Percentiles rank a stretch among this genome's conserved stretches.
Conservation (phyloP, 768 basidiomycete species). For the Terana coerulea region DNA sequence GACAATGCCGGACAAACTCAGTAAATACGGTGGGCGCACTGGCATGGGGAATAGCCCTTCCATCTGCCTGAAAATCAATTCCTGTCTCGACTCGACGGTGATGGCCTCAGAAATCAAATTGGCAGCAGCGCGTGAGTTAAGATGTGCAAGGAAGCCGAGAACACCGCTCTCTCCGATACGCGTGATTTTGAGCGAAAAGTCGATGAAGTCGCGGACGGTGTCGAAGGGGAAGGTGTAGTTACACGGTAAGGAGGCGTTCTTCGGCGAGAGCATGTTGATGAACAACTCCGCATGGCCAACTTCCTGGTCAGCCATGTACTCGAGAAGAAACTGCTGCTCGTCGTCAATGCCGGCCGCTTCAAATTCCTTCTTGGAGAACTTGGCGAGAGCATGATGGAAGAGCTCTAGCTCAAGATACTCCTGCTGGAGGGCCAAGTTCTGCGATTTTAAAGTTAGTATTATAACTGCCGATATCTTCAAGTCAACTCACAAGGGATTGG, state of each 20-base stretch:
- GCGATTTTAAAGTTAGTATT: not conserved
- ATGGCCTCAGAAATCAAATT: conserved; percentile 52
- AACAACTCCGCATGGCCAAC: conserved; percentile 56
- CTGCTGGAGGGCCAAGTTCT: conserved; percentile 57
- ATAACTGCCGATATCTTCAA: not conserved
- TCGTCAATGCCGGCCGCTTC: conserved; percentile 48
- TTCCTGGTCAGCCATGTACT: conserved; percentile 65
- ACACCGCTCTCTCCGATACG: conserved; percentile 56
- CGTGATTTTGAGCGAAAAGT: conserved; percentile 46
- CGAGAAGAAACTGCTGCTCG: conserved; percentile 50
- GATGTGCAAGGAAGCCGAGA: conserved; percentile 59
- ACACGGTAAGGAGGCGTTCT: conserved; percentile 46
- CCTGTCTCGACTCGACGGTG: conserved; percentile 59
- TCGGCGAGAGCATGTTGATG: conserved; percentile 42
- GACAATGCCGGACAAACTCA: not conserved
- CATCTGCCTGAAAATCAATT: conserved; percentile 63
- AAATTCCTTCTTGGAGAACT: conserved; percentile 54
- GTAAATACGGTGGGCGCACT: conserved; percentile 18
- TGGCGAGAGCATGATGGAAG: conserved; percentile 51
- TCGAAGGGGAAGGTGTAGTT: conserved; percentile 52
- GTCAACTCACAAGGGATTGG: conserved; percentile 39
- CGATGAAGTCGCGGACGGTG: conserved; percentile 54
- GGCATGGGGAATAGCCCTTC: conserved; percentile 59
- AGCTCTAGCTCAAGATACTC: conserved; percentile 60
- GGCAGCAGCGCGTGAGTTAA: conserved; percentile 52